Evolutionary conservation across 768 basidiomycete genomes (phyloP).

Genomic region (Xerocomellus dryophilus): DNA sequence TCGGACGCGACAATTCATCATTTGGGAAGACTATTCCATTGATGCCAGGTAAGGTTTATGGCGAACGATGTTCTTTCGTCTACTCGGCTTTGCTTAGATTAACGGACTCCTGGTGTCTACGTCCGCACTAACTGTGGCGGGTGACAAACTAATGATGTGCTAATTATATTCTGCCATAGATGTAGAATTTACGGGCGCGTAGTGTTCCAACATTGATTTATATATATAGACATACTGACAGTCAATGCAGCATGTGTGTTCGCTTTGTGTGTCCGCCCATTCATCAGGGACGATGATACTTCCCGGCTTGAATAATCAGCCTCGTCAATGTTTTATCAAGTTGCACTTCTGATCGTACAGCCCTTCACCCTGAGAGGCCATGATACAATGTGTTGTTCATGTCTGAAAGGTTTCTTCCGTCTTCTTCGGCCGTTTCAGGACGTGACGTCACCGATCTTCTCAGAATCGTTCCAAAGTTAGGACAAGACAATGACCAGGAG

Average conservation of each 20-base stretch:
- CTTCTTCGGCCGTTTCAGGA: constrained; percentile 5
- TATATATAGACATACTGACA: neutral
- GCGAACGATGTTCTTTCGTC: neutral
- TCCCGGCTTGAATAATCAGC: neutral
- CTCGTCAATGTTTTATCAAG: neutral
- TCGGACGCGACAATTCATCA: neutral
- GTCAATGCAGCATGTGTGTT: neutral
- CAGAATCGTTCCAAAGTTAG: constrained; percentile 1
- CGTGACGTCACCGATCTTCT: neutral
- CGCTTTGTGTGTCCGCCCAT: neutral
- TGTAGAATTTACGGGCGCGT: neutral
- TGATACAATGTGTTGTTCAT: neutral
- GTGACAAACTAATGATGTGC: neutral
- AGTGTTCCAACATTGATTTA: neutral
- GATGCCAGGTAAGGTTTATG: neutral
- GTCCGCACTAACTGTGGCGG: neutral
- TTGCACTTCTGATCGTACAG: neutral
- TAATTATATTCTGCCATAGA: neutral
- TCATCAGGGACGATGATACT: neutral
- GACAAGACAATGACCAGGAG: neutral
- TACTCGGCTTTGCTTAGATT: neutral
- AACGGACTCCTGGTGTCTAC: neutral
- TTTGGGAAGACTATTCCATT: neutral
- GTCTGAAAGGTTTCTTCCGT: neutral
- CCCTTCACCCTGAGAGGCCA: neutral